Evolutionary conservation across 768 basidiomycete species (phyloP), one percentile per base, ranked within the genome.

Genomic region (Auricularia sp.): DNA sequence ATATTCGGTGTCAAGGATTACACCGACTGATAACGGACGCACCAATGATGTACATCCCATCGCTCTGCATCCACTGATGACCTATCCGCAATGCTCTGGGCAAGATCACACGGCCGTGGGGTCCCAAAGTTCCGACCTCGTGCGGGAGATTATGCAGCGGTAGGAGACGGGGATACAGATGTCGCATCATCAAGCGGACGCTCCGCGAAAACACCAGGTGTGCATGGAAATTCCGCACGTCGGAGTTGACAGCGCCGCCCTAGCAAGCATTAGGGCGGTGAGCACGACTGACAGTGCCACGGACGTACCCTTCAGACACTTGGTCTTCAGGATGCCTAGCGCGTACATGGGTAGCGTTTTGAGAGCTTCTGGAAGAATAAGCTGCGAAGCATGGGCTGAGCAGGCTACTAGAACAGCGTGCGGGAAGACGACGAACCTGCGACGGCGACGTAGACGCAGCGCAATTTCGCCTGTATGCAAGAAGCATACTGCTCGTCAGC

Each of bases 11-110:
- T 14, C 56, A 51, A 6, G 24, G 8, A 34, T 33, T 10, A 18
- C 56, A 33, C 14, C 56, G 21, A 4, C 29, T 29, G 29, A 29
- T 29, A 29, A 29, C 29, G 29, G 11, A 73, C 82, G 62, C 69
- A 94, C 96, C 91, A 67, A 96, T 87, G 56, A 98, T 79, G 76
- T 98, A 99, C n/a, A 97, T 78, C 0, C 97, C 97, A 69, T 90
- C 81, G 1, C 84, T 83, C 71, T 92, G 86, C 97, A 99, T 98
- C 69, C 87, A 92, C 54, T 80, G 78, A 75, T 98, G 85, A 62
- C 89, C 89, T 65, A 82, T 80, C 51, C 96, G 82, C 87, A 94
- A 94, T 63, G 85, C 81, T 11, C 84, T 81, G 14, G 96, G 95
- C 69, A 90, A 75, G 54, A 78, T 76, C 51, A 92, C 3, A 80